Evolutionary conservation across 2,329 filamentous ascomycete genomes (phyloP).

Genomic region (Fusarium drepaniforme): DNA sequence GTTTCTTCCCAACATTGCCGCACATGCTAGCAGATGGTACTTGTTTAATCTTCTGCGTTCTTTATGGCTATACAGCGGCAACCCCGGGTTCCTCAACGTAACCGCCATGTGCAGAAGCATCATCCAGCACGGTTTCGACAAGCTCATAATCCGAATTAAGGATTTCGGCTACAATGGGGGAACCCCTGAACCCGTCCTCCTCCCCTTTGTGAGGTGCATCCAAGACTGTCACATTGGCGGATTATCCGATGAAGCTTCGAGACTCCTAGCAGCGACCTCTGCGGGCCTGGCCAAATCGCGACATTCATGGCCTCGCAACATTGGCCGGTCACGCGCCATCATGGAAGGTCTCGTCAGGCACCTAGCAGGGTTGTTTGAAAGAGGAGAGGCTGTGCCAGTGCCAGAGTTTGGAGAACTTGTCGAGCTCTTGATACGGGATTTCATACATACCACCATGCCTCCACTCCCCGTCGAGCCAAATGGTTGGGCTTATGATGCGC

Average conservation of each 20-base stretch:
- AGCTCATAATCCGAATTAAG: conserved; percentile 3
- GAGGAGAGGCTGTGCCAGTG: not conserved
- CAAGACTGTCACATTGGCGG: conserved; percentile 7
- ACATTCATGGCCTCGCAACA: not conserved
- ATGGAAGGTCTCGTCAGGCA: conserved; percentile 5
- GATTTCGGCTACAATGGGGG: not conserved
- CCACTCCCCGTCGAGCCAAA: not conserved
- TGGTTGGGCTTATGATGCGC: conserved; percentile 4
- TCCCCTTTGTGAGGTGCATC: conserved; percentile 6
- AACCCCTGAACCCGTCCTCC: not conserved
- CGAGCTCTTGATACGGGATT: conserved; percentile 1
- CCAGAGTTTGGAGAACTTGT: conserved; percentile 4
- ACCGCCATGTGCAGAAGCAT: conserved; percentile 7
- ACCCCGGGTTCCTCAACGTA: not conserved
- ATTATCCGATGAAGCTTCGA: not conserved
- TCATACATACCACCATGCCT: conserved; percentile 1
- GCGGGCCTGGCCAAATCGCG: not conserved
- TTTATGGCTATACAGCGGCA: not conserved
- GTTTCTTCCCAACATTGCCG: conserved; percentile 10
- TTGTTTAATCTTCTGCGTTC: conserved; percentile 9
- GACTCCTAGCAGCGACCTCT: conserved; percentile 6
- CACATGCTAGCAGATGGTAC: not conserved
- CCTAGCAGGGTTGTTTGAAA: conserved; percentile 1
- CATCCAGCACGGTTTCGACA: not conserved
- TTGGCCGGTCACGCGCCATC: not conserved